Conservation (phyloP, 805 yeast genomes). For the Ogataea methylovora region DNA sequence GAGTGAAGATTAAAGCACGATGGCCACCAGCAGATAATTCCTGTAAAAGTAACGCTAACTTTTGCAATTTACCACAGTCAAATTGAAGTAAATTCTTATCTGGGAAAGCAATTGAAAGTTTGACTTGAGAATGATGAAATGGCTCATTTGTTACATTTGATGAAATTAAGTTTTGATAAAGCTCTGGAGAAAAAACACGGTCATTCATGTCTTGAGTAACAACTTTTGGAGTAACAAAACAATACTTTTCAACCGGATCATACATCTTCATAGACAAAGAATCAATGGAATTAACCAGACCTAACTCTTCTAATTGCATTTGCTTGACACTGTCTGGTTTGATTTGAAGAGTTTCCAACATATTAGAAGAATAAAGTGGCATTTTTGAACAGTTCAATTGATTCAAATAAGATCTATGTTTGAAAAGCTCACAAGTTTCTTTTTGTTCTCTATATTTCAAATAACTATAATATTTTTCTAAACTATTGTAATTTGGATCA, state of each 20-base stretch:
- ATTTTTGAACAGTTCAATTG: slow-evolving; percentile 50
- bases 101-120: slow-evolving; percentile 89
- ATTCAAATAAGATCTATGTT: slow-evolving; percentile 58
- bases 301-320: slow-evolving; percentile 20
- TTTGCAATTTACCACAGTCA: slow-evolving; percentile 95
- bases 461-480: slow-evolving; percentile 53
- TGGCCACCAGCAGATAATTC: slow-evolving; percentile 83
- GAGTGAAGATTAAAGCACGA: slow-evolving; percentile 91
- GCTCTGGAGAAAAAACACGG: slow-evolving; percentile 34
- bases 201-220: slow-evolving; percentile 69
- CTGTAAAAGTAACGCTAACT: slow-evolving; percentile 65
- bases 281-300: slow-evolving; percentile 33
- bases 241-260: slow-evolving; percentile 60
- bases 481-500: slow-evolving; percentile 28
- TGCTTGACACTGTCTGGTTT: slow-evolving; percentile 10
- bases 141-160: slow-evolving; percentile 27
- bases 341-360: slow-evolving; percentile 35
- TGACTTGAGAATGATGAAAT: slow-evolving; percentile 78
- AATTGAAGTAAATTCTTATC: slow-evolving; percentile 87
- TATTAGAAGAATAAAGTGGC: slow-evolving; percentile 65
- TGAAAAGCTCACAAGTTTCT: slow-evolving; percentile 42
- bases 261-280: slow-evolving; percentile 33
- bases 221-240: slow-evolving; percentile 83
- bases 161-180: slow-evolving; percentile 21
- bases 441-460: slow-evolving; percentile 44